Percentiles rank a stretch among this genome's conserved stretches.
phyloP scores from a whole-genome alignment of 2,329 filamentous ascomycete genomes.

The Talaromyces sp. region DNA sequence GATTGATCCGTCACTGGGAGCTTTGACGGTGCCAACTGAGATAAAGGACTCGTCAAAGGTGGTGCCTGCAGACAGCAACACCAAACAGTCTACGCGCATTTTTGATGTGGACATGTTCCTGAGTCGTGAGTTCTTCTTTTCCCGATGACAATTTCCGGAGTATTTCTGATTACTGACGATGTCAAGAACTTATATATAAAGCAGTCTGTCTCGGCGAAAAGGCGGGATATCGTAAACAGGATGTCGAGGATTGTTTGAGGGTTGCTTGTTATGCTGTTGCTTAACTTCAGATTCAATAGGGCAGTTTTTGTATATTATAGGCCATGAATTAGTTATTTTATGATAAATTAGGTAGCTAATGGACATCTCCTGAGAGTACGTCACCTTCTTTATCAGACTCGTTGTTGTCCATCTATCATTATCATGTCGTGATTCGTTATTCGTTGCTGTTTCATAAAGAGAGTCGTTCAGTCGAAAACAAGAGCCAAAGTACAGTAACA shows the following conservation, averaged over 20 bases:
- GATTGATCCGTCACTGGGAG: not conserved
- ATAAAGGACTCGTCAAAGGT: not conserved
- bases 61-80: not conserved
- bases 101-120: constrained; percentile 16
- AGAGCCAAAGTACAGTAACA: not conserved
- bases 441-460: not conserved
- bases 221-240: constrained; percentile 18
- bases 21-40: not conserved
- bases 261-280: constrained; percentile 6
- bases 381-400: not conserved
- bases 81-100: not conserved
- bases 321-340: not conserved
- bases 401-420: not conserved
- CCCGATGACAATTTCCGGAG: too few relatives aligned
- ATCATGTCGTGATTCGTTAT: constrained; percentile 3
- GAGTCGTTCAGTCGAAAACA: not conserved
- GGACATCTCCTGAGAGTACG: not conserved
- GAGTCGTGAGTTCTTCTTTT: constrained; percentile 5
- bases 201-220: constrained; percentile 18
- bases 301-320: not conserved
- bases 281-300: not conserved
- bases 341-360: not conserved
- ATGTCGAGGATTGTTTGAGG: constrained; percentile 15
- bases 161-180: not conserved
- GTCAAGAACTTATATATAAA: constrained; percentile 10